Evolutionary conservation across 495 filamentous ascomycete genomes (phyloP).

Genomic region (Hypoxylon lenormandii): DNA sequence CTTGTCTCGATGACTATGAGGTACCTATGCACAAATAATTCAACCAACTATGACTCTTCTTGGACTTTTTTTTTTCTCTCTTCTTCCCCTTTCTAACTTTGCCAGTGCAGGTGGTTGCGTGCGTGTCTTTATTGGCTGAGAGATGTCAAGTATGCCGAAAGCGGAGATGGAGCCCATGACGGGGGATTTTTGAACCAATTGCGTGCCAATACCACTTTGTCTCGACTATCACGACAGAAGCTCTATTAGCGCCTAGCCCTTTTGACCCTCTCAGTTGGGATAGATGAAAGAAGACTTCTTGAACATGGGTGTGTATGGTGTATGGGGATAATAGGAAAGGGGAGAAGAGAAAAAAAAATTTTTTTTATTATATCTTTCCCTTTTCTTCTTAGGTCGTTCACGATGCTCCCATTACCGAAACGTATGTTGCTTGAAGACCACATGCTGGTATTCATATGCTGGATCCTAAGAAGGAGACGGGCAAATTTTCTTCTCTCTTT

Average conservation of each 20-base stretch:
- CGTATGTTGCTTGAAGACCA: constrained; percentile 4
- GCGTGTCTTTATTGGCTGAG: constrained; percentile 41
- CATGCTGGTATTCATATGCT: constrained; percentile 29
- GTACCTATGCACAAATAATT: constrained; percentile 34
- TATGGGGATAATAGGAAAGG: not conserved
- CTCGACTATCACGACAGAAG: constrained; percentile 45
- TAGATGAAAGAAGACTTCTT: constrained; percentile 24
- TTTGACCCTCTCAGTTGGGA: constrained; percentile 33
- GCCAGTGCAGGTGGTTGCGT: constrained; percentile 44
- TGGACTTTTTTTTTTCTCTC: constrained; percentile 7
- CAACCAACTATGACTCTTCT: constrained; percentile 46
- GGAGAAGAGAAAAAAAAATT: constrained; percentile 23
- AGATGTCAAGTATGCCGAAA: constrained; percentile 42
- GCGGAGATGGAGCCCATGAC: constrained; percentile 45
- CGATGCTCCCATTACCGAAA: constrained; percentile 9
- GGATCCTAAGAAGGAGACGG: not conserved
- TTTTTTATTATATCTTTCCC: constrained; percentile 11
- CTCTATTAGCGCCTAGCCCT: constrained; percentile 45
- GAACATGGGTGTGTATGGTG: constrained; percentile 15
- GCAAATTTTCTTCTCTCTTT: not conserved
- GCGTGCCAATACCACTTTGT: constrained; percentile 44
- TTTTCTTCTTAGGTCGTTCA: constrained; percentile 6
- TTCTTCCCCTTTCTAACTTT: constrained; percentile 40
- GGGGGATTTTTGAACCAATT: constrained; percentile 38
- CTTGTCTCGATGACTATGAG: constrained; percentile 18